Evolutionary conservation across 2,329 filamentous ascomycete genomes (phyloP).

Genomic region (Fusarium nygamai): DNA sequence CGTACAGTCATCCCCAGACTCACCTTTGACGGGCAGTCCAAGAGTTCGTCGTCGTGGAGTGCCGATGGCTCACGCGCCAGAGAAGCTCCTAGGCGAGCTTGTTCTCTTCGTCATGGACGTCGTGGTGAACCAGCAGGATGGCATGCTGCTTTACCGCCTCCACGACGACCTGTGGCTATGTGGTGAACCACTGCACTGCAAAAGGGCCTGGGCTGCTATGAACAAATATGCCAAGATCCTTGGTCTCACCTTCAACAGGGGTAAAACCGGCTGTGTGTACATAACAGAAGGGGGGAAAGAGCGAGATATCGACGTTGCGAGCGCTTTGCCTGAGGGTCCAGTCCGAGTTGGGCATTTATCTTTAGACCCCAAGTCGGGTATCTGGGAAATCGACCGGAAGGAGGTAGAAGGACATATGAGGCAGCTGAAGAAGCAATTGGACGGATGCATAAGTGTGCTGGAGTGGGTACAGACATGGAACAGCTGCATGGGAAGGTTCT

Average conservation of each 20-base stretch:
- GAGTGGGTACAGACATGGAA: neutral
- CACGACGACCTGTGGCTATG: neutral
- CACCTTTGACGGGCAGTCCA: neutral
- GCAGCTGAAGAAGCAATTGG: neutral
- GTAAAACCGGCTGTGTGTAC: neutral
- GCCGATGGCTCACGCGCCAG: neutral
- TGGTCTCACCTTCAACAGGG: neutral
- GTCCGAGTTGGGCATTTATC: neutral
- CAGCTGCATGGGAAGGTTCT: neutral
- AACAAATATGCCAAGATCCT: neutral
- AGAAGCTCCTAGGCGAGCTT: neutral
- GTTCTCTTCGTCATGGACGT: constrained; percentile 3
- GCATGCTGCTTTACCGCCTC: neutral
- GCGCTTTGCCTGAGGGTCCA: neutral
- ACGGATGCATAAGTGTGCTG: neutral
- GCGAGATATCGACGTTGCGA: neutral
- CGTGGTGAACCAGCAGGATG: neutral
- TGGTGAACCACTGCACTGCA: neutral
- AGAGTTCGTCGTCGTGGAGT: neutral
- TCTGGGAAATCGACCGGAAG: neutral
- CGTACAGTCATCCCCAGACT: neutral
- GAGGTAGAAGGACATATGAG: neutral
- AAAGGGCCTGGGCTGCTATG: neutral
- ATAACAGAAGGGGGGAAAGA: rapidly evolving
- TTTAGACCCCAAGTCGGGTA: neutral